Base-by-base conservation (phyloP, 306 rosid species). In the Cucumis hystrix region DNA sequence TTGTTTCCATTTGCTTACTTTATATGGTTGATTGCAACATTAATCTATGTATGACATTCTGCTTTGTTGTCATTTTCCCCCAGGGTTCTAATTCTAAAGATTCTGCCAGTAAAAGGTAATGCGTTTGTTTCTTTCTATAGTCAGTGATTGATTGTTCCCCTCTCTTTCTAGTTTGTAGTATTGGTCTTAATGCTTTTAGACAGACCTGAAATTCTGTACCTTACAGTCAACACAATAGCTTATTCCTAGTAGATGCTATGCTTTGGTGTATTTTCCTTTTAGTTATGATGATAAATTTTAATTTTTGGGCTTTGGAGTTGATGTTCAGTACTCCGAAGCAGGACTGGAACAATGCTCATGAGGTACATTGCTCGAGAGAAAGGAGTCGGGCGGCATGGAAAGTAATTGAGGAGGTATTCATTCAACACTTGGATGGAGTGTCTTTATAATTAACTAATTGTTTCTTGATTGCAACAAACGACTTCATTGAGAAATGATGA, bases 331-430 rank as follows among this genome's bases (percentile, higher is more conserved):
- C 73, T 67, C 84, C 76, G 60, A 71, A 83, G 64, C 89, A 73
- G 91, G 82, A 59, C 79, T 74, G 43, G 90, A 87, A 79, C 83
- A 80, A 28, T 80, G 85, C 67, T 85, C 86, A 70, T 35, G 96
- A 87, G 83, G 86, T 95, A 43, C 97, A 82, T 75, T 95, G 99
- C 85, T 95, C 99, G 37, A 83, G 99, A 84, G 97, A 90, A 79
- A 95, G 99, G 83, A 95, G 97, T 73, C 82, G 93, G 83, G 90
- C 87, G 23, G 97, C 97, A 6, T 78, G 89, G 95, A 84, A 89
- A 83, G 83, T 90, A 56, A 87, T 88, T 21, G 92, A 88, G 79
- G 84, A 92, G 91, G 98, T 90, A 83, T 77, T 58, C 17, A 18
- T 28, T 59, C 64, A 78, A 17, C 49, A 41, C 55, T 20, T 3